Percentiles rank a stretch among this genome's conserved stretches.
Conservation (phyloP, 495 filamentous ascomycete species). For the Penicillium lividum region DNA sequence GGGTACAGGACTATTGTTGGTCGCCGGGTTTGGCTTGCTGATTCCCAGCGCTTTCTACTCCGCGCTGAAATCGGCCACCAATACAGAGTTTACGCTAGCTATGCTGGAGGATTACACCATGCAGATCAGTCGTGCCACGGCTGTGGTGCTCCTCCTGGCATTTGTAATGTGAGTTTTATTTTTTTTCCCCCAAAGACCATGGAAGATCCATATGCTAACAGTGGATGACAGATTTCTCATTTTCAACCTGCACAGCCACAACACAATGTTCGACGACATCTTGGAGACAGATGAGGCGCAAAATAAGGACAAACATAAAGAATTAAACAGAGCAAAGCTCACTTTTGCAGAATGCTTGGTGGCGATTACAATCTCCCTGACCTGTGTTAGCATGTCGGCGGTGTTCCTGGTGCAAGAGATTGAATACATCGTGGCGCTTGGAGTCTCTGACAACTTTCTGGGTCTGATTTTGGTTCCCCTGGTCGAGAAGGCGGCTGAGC, state of each 20-base stretch:
- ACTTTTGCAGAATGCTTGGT: constrained; percentile 75
- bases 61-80: constrained; percentile 51
- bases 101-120: constrained; percentile 53
- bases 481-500: constrained; percentile 90
- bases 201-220: constrained; percentile 3
- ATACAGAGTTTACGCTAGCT: constrained; percentile 30
- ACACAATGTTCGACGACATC: constrained; percentile 72
- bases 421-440: constrained; percentile 64
- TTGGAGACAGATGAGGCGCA: constrained; percentile 70
- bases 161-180: constrained; percentile 55
- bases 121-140: constrained; percentile 71
- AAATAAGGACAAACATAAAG: constrained; percentile 67
- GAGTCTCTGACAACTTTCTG: constrained; percentile 76
- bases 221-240: constrained; percentile 59
- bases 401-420: constrained; percentile 83
- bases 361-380: constrained; percentile 65
- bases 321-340: constrained; percentile 66
- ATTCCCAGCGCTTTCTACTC: constrained; percentile 78
- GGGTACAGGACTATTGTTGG: constrained; percentile 75
- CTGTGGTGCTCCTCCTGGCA: constrained; percentile 76
- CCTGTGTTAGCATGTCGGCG: constrained; percentile 77
- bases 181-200: no score
- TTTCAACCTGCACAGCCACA: constrained; percentile 83
- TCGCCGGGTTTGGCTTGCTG: constrained; percentile 78
- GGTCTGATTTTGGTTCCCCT: constrained; percentile 73